These are phyloP conservation scores for Talaromyces ruber DNA, from an alignment of 495 filamentous ascomycete species.

Conservation along the genomic window DNA sequence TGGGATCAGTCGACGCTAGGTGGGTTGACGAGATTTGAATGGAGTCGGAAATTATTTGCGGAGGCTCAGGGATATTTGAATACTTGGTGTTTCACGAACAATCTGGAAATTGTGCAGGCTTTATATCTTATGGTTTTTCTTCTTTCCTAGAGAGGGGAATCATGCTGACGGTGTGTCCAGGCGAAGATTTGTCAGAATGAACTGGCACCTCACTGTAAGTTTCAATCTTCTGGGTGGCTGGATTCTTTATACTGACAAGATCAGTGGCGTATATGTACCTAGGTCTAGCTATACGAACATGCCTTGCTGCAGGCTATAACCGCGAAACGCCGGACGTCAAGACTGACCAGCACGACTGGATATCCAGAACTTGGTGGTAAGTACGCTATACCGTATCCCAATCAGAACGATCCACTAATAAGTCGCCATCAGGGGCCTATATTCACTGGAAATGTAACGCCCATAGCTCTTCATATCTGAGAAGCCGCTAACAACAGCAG, in stretches of 20 bases:
- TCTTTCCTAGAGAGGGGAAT: neutral
- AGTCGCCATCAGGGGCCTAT: conserved; percentile 22
- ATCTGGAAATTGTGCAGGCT: conserved; percentile 32
- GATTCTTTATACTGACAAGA: neutral
- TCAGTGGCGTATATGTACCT: conserved; percentile 39
- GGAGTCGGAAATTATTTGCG: conserved; percentile 34
- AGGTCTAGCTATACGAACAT: conserved; percentile 30
- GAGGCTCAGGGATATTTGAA: conserved; percentile 31
- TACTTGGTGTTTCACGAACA: conserved; percentile 28
- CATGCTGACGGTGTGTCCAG: conserved; percentile 8
- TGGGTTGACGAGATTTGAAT: conserved; percentile 30
- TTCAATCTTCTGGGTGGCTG: neutral
- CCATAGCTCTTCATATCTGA: neutral
- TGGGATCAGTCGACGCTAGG: conserved; percentile 30
- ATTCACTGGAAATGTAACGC: conserved; percentile 31
- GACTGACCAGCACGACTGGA: conserved; percentile 24
- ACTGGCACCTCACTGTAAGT: conserved; percentile 30
- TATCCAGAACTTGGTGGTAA: conserved; percentile 37
- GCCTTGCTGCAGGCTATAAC: conserved; percentile 33
- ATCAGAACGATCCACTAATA: neutral
- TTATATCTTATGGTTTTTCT: conserved; percentile 29
- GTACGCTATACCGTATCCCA: conserved; percentile 5
- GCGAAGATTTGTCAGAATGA: conserved; percentile 37
- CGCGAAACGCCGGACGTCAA: conserved; percentile 23
- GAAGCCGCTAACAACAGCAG: conserved; percentile 11